Base-by-base conservation (phyloP, 768 basidiomycete genomes). In the Boletus rubescentipes region DNA sequence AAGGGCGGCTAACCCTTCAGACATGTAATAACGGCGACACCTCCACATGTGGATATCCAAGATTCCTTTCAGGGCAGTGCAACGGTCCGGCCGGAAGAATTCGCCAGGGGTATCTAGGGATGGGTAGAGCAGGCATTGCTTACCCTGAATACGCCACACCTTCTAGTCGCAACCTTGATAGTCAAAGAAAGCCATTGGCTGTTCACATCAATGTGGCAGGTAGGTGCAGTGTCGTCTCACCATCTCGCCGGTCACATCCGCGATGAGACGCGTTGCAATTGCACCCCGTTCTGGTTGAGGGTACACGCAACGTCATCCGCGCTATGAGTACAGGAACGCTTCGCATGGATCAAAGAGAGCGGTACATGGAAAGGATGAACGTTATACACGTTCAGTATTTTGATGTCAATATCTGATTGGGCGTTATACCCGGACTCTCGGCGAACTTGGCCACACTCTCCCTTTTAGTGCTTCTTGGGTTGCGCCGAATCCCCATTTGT, bases 401-500 rank as follows among this genome's bases (percentile, higher is more conserved):
- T 63, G 54, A 61, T 66, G 51, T 53, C 40, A 57, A n/a, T 15
- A 51, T 57, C 57, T 57, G 49, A 62, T 62, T 54, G 58, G 56
- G 53, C 49, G 54, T 53, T 39, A 47, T 41, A 20, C 45, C 41
- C 53, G 54, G 58, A 54, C 54, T 57, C 30, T 57, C 58, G 61
- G 66, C 60, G 58, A 66, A 66, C 63, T 67, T 34, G 55, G 20
- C 43, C 42, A 46, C 43, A 46, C 43, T 40, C 48, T 36, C 36
- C 21, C 26, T 34, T 21, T 6, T 26, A 26, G 26, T 3, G 26
- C 46, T 37, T 32, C 47, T 31, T 51, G 49, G 16, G 42, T 20
- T 57, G 56, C 61, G 57, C 61, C 50, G 61, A 67, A 64, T 40
- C 64, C 49, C 67, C 67, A 64, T 68, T 67, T 59, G 55, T 54